These are phyloP conservation scores for Sphagnurus paluster DNA, from an alignment of 1,284 basidiomycete species.

Conservation along the genomic window DNA sequence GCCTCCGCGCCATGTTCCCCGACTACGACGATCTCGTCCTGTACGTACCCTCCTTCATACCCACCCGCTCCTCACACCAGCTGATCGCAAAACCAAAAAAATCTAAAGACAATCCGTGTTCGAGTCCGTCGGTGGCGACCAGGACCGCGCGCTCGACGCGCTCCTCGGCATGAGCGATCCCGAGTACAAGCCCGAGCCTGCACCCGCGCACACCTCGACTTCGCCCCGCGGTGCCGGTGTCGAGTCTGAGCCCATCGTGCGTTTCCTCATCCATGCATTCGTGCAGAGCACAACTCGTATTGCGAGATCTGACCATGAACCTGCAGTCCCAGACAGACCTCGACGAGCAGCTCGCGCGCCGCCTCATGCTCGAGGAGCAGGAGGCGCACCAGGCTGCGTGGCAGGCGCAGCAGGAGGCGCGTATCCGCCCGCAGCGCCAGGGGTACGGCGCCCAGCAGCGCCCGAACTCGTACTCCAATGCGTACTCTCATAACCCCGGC, in stretches of 20 bases:
- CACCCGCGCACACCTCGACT: not conserved
- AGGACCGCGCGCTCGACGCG: slow-evolving; percentile 71
- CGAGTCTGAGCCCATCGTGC: slow-evolving; percentile 3
- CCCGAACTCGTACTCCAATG: too few relatives aligned
- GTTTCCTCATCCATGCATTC: too few relatives aligned
- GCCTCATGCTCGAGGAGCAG: slow-evolving; percentile 68
- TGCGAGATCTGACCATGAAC: too few relatives aligned
- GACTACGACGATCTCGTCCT: slow-evolving; percentile 72
- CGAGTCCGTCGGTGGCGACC: slow-evolving; percentile 55
- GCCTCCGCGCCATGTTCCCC: slow-evolving; percentile 73
- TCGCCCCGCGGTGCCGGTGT: too few relatives aligned
- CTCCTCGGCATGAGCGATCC: slow-evolving; percentile 83
- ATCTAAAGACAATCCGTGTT: slow-evolving; percentile 9
- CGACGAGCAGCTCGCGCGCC: slow-evolving; percentile 74
- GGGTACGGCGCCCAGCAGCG: too few relatives aligned
- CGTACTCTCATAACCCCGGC: too few relatives aligned
- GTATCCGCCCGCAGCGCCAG: slow-evolving; percentile 3
- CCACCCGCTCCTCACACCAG: slow-evolving; percentile 9
- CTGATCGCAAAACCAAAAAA: not conserved
- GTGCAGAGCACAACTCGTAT: not conserved
- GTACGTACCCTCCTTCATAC: slow-evolving; percentile 35
- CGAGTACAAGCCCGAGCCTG: slow-evolving; percentile 44
- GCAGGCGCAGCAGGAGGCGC: slow-evolving; percentile 25
- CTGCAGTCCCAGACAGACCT: slow-evolving; percentile 62
- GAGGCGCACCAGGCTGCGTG: slow-evolving; percentile 37